Percentiles rank a stretch among this genome's conserved stretches.
phyloP scores from a whole-genome alignment of 2,329 filamentous ascomycete species.

The Coniochaeta hoffmannii region DNA sequence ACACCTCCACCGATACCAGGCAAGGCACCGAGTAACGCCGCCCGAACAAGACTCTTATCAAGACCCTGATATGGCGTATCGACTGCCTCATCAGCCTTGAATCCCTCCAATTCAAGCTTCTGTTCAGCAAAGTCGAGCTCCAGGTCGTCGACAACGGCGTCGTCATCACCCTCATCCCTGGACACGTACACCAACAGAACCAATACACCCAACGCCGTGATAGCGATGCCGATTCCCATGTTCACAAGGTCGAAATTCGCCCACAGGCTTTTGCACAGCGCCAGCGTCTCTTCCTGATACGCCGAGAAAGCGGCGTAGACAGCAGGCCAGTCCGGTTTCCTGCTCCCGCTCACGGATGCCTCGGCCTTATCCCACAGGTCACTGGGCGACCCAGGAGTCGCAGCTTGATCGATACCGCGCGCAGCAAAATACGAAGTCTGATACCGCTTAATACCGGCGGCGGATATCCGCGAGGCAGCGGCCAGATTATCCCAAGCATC shows the following conservation, averaged over 20 bases:
- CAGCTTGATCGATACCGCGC: conserved; percentile 57
- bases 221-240: conserved; percentile 72
- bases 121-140: conserved; percentile 54
- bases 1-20: conserved; percentile 25
- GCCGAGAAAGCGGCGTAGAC: conserved; percentile 53
- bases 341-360: conserved; percentile 12
- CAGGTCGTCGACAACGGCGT: conserved; percentile 44
- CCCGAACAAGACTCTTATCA: conserved; percentile 29
- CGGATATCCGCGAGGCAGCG: conserved; percentile 65
- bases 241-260: conserved; percentile 81
- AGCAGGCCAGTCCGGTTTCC: conserved; percentile 26
- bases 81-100: conserved; percentile 19
- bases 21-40: conserved; percentile 26
- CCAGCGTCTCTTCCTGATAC: conserved; percentile 74
- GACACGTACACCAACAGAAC: conserved; percentile 68
- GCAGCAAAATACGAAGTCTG: conserved; percentile 74
- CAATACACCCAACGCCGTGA: conserved; percentile 62
- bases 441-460: conserved; percentile 84
- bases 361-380: conserved; percentile 52
- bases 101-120: conserved; percentile 43
- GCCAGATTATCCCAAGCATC: conserved; percentile 72
- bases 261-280: conserved; percentile 78
- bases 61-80: conserved; percentile 26
- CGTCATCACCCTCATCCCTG: conserved; percentile 46
- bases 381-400: conserved; percentile 44